These are phyloP conservation scores for Cercospora sp. DNA, from an alignment of 2,329 filamentous ascomycete genomes.

Conservation along the genomic window DNA sequence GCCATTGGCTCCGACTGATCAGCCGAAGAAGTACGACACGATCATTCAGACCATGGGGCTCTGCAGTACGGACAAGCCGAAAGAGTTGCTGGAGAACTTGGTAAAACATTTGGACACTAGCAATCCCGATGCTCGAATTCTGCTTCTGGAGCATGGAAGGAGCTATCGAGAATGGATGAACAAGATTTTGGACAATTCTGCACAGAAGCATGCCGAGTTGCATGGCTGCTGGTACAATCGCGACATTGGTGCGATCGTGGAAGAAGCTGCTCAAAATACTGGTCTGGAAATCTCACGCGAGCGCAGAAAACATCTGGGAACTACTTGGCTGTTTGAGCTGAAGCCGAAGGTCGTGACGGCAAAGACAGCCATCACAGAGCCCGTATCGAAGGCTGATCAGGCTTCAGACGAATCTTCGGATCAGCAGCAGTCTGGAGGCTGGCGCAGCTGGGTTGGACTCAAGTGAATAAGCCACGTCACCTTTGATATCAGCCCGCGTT, in stretches of 20 bases:
- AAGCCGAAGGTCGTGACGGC: conserved; percentile 36
- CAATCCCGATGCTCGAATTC: conserved; percentile 48
- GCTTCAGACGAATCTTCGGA: neutral
- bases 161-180: conserved; percentile 52
- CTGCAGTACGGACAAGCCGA: conserved; percentile 50
- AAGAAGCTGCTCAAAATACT: conserved; percentile 48
- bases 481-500: too few species aligned
- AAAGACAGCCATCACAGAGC: neutral
- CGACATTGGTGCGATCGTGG: conserved; percentile 51
- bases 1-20: conserved; percentile 41
- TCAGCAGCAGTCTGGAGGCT: conserved; percentile 5
- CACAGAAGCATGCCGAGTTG: conserved; percentile 49
- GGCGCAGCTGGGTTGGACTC: conserved; percentile 7
- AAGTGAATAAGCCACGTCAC: neutral
- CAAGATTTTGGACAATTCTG: conserved; percentile 47
- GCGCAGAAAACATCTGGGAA: conserved; percentile 50
- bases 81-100: conserved; percentile 47
- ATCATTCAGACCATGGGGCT: conserved; percentile 55
- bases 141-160: conserved; percentile 54
- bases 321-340: conserved; percentile 52
- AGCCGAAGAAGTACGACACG: conserved; percentile 47
- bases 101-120: conserved; percentile 41
- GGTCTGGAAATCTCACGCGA: conserved; percentile 50
- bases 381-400: neutral
- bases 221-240: conserved; percentile 57